These are phyloP conservation scores for Penicillium manginii DNA, from an alignment of 495 filamentous ascomycete species.

Conservation along the genomic window DNA sequence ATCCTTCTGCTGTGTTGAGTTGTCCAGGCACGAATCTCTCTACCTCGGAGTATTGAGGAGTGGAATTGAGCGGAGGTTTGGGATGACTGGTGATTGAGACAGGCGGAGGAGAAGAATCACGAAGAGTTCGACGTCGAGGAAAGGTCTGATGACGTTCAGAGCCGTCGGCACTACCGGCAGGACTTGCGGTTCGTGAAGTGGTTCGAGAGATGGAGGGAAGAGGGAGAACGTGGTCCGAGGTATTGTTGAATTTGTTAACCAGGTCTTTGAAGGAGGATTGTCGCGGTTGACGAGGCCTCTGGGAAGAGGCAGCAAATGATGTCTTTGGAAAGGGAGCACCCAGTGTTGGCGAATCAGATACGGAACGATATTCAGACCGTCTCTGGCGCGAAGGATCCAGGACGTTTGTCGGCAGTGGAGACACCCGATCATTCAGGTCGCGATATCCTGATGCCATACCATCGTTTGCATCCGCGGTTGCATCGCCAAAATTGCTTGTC, in stretches of 20 bases:
- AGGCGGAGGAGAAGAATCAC: conserved; percentile 23
- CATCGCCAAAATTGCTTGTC: conserved; percentile 30
- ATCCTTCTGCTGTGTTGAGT: not conserved
- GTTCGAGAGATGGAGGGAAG: conserved; percentile 41
- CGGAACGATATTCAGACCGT: conserved; percentile 36
- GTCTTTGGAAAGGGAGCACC: conserved; percentile 24
- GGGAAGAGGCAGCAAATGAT: conserved; percentile 23
- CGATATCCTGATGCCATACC: conserved; percentile 26
- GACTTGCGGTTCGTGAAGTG: conserved; percentile 40
- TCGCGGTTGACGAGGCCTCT: conserved; percentile 44
- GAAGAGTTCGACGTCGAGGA: conserved; percentile 33
- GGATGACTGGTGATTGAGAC: conserved; percentile 12
- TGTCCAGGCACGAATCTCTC: conserved; percentile 4
- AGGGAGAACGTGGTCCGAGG: conserved; percentile 56
- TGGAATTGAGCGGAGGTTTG: conserved; percentile 13
- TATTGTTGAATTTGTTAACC: conserved; percentile 64
- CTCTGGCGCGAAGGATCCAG: conserved; percentile 29
- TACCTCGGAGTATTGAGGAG: conserved; percentile 12
- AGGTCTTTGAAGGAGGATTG: conserved; percentile 64
- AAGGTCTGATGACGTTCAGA: conserved; percentile 29
- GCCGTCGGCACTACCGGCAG: conserved; percentile 33
- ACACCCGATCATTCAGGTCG: conserved; percentile 26
- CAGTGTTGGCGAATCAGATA: conserved; percentile 39
- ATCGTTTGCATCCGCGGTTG: conserved; percentile 27
- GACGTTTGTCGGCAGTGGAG: conserved; percentile 34